Evolutionary conservation across 192 early-diverging fungal species (phyloP), one percentile per base, ranked within the genome.

Genomic region (Coemansia sp.): DNA sequence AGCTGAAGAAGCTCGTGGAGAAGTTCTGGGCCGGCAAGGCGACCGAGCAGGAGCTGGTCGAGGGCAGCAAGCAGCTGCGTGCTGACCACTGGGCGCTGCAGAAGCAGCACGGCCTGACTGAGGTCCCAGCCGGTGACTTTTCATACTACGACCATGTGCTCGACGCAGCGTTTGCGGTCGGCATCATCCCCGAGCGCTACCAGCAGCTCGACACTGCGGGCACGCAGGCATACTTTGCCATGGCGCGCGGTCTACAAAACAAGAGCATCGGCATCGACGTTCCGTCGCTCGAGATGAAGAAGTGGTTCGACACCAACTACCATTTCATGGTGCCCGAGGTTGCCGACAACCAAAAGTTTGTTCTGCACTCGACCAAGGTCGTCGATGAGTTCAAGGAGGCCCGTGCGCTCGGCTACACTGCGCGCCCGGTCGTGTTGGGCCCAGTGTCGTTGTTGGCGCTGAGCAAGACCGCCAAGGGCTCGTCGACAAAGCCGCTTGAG

Each of bases 261-360:
- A 88, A 83, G 72, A 84, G 84, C 66, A 81, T 79, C 54, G 83
- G 84, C 75, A 80, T 96, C 61, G 94, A 97, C 65, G 91, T 98
- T 32, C 91, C 91, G 56, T 93, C 95, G 57, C 89, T 94, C 73
- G 94, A 97, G 82, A 98, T 98, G 96, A 95, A 95, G 87, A 98
- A 98, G 84, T 98, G 92, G 94, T 98, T 97, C 75, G 94, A 97
- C 80, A 96, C 96, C 67, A 98, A 98, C 90, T 98, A 91, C 83
- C 87, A 92, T 66, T 93, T 84, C 74, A 93, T 94, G 61, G 94
- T 96, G 29, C 93, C 94, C 24, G 91, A 94, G 81, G 88, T 98
- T 59, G 83, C 86, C 51, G 81, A 86, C 60, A 70, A 83, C 73
- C 90, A 92, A 63, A 68, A 81, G 41, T 96, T 98, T 76, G 73